Conservation (phyloP, 2,329 filamentous ascomycete species). For the Fusarium palustre region DNA sequence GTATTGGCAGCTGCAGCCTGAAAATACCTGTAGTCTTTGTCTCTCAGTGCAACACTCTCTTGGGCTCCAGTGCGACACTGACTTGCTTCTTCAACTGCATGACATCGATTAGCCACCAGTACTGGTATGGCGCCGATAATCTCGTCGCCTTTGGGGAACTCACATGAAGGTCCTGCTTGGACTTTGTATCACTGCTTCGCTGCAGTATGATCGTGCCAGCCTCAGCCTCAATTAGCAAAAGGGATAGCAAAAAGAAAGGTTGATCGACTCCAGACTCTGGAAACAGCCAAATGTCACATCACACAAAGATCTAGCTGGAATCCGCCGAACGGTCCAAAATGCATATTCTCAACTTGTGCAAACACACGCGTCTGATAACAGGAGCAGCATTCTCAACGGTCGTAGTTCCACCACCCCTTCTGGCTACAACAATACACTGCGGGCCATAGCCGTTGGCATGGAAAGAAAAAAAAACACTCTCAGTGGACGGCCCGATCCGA, state of each 20-base stretch:
- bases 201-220: constrained; percentile 31
- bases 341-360: constrained; percentile 26
- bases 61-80: constrained; percentile 31
- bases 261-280: constrained; percentile 48
- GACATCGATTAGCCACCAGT: constrained; percentile 20
- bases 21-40: constrained; percentile 19
- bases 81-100: constrained; percentile 24
- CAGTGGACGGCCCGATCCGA: constrained; percentile 49
- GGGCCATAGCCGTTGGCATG: constrained; percentile 33
- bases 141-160: constrained; percentile 16
- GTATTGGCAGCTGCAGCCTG: constrained; percentile 37
- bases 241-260: constrained; percentile 21
- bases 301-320: constrained; percentile 59
- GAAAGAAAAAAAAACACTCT: constrained; percentile 31
- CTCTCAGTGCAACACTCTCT: constrained; percentile 33
- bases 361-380: constrained; percentile 34
- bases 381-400: constrained; percentile 36
- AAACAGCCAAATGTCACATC: constrained; percentile 63
- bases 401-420: constrained; percentile 43
- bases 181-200: constrained; percentile 33
- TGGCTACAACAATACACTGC: constrained; percentile 37
- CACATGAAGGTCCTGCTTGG: constrained; percentile 17
- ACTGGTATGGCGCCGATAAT: constrained; percentile 12
- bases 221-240: constrained; percentile 26
- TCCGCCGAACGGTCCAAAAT: constrained; percentile 38